Base-by-base conservation (phyloP, 2,329 filamentous ascomycete species). In the Sclerotinia glacialis region DNA sequence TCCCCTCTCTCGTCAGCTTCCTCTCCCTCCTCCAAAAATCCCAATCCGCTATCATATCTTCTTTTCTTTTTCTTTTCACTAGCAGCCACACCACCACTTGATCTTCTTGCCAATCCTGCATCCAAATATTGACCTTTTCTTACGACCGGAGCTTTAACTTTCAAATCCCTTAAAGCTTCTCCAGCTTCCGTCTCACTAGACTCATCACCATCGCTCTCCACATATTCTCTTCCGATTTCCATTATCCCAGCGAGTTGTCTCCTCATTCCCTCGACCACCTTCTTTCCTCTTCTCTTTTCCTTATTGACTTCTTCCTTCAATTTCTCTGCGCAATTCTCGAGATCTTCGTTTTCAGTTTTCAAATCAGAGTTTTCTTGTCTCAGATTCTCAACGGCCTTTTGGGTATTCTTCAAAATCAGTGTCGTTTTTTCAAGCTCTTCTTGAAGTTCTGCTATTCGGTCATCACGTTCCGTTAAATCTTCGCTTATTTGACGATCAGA, bases 41-140 rank as follows among this genome's bases (percentile, higher is more conserved):
- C 83, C 60, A 87, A 72, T 0, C 84, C 85, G 64, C 83, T 85
- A 73, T 87, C 85, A 69, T 82, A 80, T 67, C 80, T 78, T 67
- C 83, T 80, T 67, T 78, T 78, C 77, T 80, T 66, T 37, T 54
- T 67, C 5, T 61, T 55, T 42, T 34, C 74, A 78, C 74, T 74
- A 56, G 76, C 76, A 2, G 72, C 74, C 18, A 46, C 74, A 77
- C 75, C 74, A 56, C 76, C 76, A 4, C 73, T 31, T 42, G 62
- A 64, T 58, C 71, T 69, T 23, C 72, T 71, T 31, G 71, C 70
- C 37, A 70, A 31, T 5, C 49, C 55, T 5, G 54, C 69, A 71
- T 73, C 71, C 64, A 71, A 63, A 31, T 74, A 70, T 16, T 68
- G 69, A 5, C 73, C 68, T 34, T 67, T 34, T 65, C 73, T 37